Conservation (phyloP, 768 basidiomycete genomes). For the Pleurotus giganteus region DNA sequence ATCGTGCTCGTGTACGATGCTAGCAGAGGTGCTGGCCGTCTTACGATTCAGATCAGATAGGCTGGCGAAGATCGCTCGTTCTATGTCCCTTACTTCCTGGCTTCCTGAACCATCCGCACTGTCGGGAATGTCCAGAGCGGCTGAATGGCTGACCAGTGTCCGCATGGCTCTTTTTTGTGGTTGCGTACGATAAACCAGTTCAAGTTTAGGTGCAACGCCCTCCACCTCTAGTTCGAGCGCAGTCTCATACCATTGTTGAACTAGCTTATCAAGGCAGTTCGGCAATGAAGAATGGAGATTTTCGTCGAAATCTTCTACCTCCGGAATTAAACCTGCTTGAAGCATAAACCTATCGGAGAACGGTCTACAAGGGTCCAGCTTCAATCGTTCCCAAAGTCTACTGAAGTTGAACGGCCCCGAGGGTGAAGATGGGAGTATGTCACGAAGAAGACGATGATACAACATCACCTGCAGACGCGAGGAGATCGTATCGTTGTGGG, state of each 20-base stretch:
- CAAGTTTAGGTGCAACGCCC: constrained; percentile 38
- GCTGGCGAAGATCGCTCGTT: constrained; percentile 46
- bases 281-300: constrained; percentile 12
- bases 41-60: constrained; percentile 22
- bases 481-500: constrained; percentile 52
- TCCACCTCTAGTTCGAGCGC: constrained; percentile 26
- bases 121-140: no score
- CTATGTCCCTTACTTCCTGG: constrained; percentile 41
- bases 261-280: constrained; percentile 38
- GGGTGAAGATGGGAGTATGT: constrained; percentile 35
- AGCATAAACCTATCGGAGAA: constrained; percentile 54
- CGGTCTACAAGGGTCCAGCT: constrained; percentile 36
- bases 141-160: no score
- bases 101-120: not conserved
- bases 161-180: constrained; percentile 19
- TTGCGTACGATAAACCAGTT: constrained; percentile 52
- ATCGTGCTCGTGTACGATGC: not conserved
- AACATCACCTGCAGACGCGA: constrained; percentile 76
- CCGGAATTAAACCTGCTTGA: constrained; percentile 32
- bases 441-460: constrained; percentile 64
- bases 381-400: constrained; percentile 47
- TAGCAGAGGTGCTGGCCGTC: not conserved
- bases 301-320: constrained; percentile 13
- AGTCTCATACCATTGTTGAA: constrained; percentile 26
- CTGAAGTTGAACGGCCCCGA: constrained; percentile 50